Evolutionary conservation across 352 stramenopile genomes (phyloP).

Genomic region (Pythium monospermum): DNA sequence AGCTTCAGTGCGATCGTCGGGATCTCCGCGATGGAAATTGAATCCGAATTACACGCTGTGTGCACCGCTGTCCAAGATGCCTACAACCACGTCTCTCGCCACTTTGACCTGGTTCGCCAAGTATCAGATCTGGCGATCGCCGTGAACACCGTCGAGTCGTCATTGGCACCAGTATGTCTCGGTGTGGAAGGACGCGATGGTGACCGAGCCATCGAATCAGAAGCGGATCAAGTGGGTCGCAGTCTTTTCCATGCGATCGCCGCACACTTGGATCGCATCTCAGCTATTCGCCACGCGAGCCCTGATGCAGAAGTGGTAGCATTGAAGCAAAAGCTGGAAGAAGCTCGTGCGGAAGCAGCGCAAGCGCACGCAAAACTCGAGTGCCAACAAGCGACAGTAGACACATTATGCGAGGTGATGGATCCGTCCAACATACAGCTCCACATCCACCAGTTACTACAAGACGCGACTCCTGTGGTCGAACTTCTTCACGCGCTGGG

Average conservation of each 20-base stretch:
- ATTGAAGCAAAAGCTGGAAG: constrained; percentile 11
- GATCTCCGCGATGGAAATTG: constrained; percentile 6
- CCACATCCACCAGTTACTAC: background rate
- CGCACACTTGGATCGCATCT: background rate
- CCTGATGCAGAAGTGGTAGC: background rate
- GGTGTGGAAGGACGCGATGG: background rate
- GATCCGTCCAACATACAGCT: background rate
- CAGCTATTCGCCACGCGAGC: background rate
- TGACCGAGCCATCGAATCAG: background rate
- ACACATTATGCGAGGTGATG: background rate
- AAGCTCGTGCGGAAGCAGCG: background rate
- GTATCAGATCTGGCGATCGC: constrained; percentile 12
- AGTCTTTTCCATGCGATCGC: background rate
- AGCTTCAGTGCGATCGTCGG: constrained; percentile 14
- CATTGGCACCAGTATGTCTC: background rate
- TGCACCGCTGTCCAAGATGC: constrained; percentile 15
- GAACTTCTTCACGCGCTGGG: too few relatives aligned
- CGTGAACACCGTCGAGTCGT: constrained; percentile 9
- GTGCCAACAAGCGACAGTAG: background rate
- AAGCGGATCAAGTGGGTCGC: constrained; percentile 13
- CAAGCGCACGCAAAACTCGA: constrained; percentile 1
- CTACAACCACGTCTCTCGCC: constrained; percentile 8
- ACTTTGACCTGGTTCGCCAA: constrained; percentile 9
- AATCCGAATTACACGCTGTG: constrained; percentile 8
- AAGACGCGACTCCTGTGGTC: background rate